These are phyloP conservation scores for Triangularia setosa DNA, from an alignment of 2,329 filamentous ascomycete species.

Conservation along the genomic window DNA sequence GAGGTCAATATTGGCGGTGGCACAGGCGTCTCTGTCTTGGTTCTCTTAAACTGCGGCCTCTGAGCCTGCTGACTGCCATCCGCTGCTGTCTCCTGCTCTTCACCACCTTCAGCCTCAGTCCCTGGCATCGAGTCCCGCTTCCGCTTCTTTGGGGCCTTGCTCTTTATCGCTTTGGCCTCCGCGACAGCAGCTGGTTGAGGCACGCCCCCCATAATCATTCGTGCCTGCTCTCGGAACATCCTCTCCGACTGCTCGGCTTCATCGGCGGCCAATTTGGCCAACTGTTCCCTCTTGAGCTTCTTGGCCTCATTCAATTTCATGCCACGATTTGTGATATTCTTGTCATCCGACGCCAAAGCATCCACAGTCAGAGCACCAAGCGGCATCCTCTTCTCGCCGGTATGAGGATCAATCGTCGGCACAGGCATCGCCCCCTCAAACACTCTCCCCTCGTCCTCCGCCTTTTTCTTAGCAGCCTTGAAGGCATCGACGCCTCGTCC, in stretches of 20 bases:
- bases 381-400: constrained; percentile 50
- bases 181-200: constrained; percentile 12
- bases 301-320: constrained; percentile 78
- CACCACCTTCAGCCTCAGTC: constrained; percentile 29
- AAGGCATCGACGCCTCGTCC: constrained; percentile 64
- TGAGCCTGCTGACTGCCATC: constrained; percentile 19
- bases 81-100: constrained; percentile 30
- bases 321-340: constrained; percentile 60
- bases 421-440: constrained; percentile 49
- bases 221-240: constrained; percentile 30
- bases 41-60: constrained; percentile 31
- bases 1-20: constrained; percentile 32
- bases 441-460: constrained; percentile 59
- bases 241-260: constrained; percentile 46
- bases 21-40: constrained; percentile 38
- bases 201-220: constrained; percentile 27
- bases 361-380: constrained; percentile 59
- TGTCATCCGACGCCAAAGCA: constrained; percentile 54
- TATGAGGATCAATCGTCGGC: constrained; percentile 45
- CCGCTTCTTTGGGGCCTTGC: constrained; percentile 31
- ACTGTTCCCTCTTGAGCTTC: constrained; percentile 64
- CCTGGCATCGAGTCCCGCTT: constrained; percentile 33
- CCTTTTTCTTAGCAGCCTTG: constrained; percentile 58
- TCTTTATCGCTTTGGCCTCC: constrained; percentile 17
- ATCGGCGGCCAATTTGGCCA: constrained; percentile 58